Evolutionary conservation across 352 stramenopile species (phyloP).

Genomic region (Globisporangium camurandrum): DNA sequence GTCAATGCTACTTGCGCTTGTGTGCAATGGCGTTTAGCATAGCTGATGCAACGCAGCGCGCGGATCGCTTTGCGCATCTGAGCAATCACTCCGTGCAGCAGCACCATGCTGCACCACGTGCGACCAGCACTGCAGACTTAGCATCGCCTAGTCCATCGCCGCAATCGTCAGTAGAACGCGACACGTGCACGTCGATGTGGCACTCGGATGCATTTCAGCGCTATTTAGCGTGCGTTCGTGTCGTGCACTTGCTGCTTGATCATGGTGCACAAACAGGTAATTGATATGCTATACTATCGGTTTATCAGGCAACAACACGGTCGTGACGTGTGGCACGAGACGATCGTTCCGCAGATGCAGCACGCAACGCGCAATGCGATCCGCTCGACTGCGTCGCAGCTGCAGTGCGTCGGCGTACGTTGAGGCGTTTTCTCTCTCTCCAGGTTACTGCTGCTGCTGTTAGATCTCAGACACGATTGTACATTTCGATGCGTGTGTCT

Average conservation of each 20-base stretch:
- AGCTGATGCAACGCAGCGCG: conserved; percentile 12
- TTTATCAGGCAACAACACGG: conserved; percentile 23
- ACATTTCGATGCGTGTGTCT: neutral
- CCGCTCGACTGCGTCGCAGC: conserved; percentile 27
- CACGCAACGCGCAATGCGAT: conserved; percentile 28
- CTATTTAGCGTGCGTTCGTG: conserved; percentile 22
- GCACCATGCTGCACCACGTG: too few species aligned
- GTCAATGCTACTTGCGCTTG: conserved; percentile 71
- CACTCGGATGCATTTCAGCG: conserved; percentile 30
- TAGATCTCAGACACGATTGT: too few species aligned
- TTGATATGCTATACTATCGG: too few species aligned
- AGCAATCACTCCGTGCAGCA: conserved; percentile 86
- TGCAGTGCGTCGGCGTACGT: conserved; percentile 48
- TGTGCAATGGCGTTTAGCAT: conserved; percentile 49
- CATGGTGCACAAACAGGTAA: too few species aligned
- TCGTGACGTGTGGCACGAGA: conserved; percentile 38
- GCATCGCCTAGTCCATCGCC: too few species aligned
- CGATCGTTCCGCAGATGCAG: conserved; percentile 54
- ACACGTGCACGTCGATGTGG: conserved; percentile 54
- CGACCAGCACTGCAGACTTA: too few species aligned
- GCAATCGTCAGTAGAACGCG: too few species aligned
- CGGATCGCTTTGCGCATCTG: conserved; percentile 62
- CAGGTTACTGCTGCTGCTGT: neutral
- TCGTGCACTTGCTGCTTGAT: too few species aligned
- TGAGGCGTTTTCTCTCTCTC: neutral